Evolutionary conservation across 129 eudicot species (phyloP).

Genomic region (Escallonia rubra): DNA sequence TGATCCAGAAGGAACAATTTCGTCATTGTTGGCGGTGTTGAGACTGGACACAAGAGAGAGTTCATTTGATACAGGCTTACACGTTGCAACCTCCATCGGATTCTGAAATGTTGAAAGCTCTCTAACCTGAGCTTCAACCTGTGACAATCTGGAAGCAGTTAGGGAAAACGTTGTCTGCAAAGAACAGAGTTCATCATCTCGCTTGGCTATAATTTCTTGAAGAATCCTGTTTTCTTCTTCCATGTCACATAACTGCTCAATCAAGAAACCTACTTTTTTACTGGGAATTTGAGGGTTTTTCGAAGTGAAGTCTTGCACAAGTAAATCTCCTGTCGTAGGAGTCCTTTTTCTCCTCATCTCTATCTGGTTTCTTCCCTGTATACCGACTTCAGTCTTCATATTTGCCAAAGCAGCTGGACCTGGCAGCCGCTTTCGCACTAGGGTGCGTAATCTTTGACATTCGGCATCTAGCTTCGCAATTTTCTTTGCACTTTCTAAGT

Average conservation of each 20-base stretch:
- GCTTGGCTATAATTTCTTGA: slow-evolving; percentile 42
- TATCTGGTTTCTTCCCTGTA: slow-evolving; percentile 16
- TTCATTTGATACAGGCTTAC: slow-evolving; percentile 7
- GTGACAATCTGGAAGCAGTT: slow-evolving; percentile 22
- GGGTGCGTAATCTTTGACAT: slow-evolving; percentile 63
- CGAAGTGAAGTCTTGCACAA: background rate
- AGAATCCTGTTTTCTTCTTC: slow-evolving; percentile 72
- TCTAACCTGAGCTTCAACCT: slow-evolving; percentile 21
- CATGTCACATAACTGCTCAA: slow-evolving; percentile 41
- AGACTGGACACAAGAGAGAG: slow-evolving; percentile 7
- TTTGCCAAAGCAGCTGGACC: slow-evolving; percentile 36
- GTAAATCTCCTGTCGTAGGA: slow-evolving; percentile 3
- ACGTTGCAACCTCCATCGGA: slow-evolving; percentile 13
- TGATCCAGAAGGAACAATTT: slow-evolving; percentile 20
- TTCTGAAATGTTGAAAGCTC: slow-evolving; percentile 18
- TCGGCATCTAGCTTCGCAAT: slow-evolving; percentile 67
- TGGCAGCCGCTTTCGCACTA: slow-evolving; percentile 49
- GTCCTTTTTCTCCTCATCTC: slow-evolving; percentile 19
- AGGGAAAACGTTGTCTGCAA: slow-evolving; percentile 26
- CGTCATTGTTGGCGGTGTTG: slow-evolving; percentile 2
- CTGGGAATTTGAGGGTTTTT: slow-evolving; percentile 13
- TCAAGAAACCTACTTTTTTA: slow-evolving; percentile 36
- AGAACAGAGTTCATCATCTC: slow-evolving; percentile 49
- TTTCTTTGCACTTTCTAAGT: slow-evolving; percentile 56
- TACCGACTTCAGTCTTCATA: slow-evolving; percentile 32